These are phyloP conservation scores for Fusarium anguioides DNA, from an alignment of 2,329 filamentous ascomycete genomes.

Conservation along the genomic window DNA sequence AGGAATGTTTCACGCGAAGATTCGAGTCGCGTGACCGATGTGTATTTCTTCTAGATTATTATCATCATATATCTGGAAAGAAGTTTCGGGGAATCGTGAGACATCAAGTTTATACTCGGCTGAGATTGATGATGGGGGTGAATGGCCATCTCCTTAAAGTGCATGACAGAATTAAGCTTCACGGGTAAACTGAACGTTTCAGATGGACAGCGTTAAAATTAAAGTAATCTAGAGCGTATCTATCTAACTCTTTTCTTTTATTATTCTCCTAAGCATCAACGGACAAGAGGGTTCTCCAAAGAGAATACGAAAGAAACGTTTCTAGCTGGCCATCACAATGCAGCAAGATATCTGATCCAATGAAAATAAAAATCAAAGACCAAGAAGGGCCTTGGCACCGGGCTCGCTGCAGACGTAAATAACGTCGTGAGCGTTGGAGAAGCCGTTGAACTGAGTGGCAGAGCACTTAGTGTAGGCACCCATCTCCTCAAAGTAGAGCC, in stretches of 20 bases:
- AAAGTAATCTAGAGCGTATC: neutral
- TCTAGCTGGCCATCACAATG: neutral
- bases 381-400: constrained; percentile 79
- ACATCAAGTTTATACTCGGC: too few species aligned
- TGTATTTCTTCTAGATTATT: too few species aligned
- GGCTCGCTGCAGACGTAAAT: constrained; percentile 96
- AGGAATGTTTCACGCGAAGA: neutral
- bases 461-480: constrained; percentile 99
- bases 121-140: too few species aligned
- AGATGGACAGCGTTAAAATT: neutral
- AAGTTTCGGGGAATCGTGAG: too few species aligned
- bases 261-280: neutral
- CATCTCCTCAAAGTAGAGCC: constrained; percentile 99
- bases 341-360: neutral
- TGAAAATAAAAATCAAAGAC: constrained; percentile 37
- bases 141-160: too few species aligned
- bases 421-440: constrained; percentile 90
- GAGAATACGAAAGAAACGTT: constrained; percentile 37
- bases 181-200: neutral
- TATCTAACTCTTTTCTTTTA: constrained; percentile 20
- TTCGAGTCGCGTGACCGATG: neutral
- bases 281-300: constrained; percentile 25
- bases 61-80: too few species aligned
- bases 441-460: constrained; percentile 97
- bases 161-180: neutral